Evolutionary conservation across 2,329 filamentous ascomycete genomes (phyloP).

Genomic region (Stylonectria norvegica): DNA sequence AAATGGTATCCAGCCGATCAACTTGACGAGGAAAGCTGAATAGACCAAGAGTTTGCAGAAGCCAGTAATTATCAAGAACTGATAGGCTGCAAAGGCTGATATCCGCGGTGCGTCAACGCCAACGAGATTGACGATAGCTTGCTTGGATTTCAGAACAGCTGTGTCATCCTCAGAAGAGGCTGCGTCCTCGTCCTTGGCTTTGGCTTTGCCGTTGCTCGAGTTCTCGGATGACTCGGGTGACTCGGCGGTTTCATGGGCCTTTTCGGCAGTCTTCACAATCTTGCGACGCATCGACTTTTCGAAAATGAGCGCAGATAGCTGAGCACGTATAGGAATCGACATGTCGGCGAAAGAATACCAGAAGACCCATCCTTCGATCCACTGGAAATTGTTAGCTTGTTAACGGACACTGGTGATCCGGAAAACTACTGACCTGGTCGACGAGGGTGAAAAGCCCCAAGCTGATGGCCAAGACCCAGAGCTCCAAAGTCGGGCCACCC

Average conservation of each 20-base stretch:
- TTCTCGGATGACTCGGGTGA: no score
- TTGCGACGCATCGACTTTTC: slow-evolving; percentile 74
- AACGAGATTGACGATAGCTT: slow-evolving; percentile 73
- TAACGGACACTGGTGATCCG: neutral
- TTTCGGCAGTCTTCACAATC: slow-evolving; percentile 65
- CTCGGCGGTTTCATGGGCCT: slow-evolving; percentile 37
- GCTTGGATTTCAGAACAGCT: slow-evolving; percentile 47
- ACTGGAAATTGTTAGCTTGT: slow-evolving; percentile 31
- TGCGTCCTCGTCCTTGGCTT: slow-evolving; percentile 50
- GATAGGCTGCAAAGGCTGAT: slow-evolving; percentile 63
- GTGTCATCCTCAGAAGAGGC: slow-evolving; percentile 39
- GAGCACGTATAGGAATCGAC: slow-evolving; percentile 63
- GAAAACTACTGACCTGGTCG: slow-evolving; percentile 36
- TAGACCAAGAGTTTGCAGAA: slow-evolving; percentile 63
- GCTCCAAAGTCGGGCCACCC: slow-evolving; percentile 41
- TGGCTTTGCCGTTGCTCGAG: slow-evolving; percentile 37
- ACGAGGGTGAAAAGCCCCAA: slow-evolving; percentile 59
- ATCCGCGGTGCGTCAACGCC: slow-evolving; percentile 72
- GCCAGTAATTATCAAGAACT: slow-evolving; percentile 62
- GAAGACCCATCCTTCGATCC: slow-evolving; percentile 62
- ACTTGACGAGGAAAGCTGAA: slow-evolving; percentile 60
- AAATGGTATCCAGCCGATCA: slow-evolving; percentile 70
- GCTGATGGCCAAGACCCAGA: slow-evolving; percentile 66
- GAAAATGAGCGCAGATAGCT: slow-evolving; percentile 70
- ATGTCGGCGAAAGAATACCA: slow-evolving; percentile 65